Evolutionary conservation across 768 basidiomycete genomes (phyloP).

Genomic region (Lactifluus echinatus): DNA sequence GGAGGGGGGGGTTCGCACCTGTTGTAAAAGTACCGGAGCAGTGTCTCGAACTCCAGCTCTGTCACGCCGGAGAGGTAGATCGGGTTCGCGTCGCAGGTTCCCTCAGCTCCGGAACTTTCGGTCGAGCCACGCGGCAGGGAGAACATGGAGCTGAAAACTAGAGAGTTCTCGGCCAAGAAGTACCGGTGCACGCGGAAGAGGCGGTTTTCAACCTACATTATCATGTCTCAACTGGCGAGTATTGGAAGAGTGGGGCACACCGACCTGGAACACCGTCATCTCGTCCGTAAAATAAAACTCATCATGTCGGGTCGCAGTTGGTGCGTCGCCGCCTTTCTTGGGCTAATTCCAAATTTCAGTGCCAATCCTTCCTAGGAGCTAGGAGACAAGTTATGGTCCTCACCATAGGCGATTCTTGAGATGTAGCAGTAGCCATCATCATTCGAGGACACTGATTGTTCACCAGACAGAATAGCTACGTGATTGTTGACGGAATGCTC

Average conservation of each 20-base stretch:
- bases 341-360: background rate
- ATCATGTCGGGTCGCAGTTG: background rate
- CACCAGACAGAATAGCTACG: background rate
- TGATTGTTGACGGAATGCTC: background rate
- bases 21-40: constrained; percentile 13
- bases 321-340: constrained; percentile 1
- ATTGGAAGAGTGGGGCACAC: background rate
- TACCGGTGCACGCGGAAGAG: constrained; percentile 16
- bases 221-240: background rate
- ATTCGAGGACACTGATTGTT: background rate
- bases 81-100: constrained; percentile 7
- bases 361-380: background rate
- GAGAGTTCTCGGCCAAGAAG: constrained; percentile 15
- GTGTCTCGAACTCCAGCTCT: constrained; percentile 12
- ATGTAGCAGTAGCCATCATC: background rate
- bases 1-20: background rate
- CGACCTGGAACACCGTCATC: constrained; percentile 16
- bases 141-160: constrained; percentile 6
- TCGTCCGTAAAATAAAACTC: constrained; percentile 18
- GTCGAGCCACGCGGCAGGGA: background rate
- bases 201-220: constrained; percentile 5
- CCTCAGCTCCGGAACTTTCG: background rate
- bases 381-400: background rate
- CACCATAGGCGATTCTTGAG: background rate
- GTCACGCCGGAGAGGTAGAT: constrained; percentile 11